A percentile compares a stretch with the other conserved stretches of the same genome.
These are phyloP conservation scores for Neurospora sp. DNA, from an alignment of 495 filamentous ascomycete species.

Conservation along the genomic window DNA sequence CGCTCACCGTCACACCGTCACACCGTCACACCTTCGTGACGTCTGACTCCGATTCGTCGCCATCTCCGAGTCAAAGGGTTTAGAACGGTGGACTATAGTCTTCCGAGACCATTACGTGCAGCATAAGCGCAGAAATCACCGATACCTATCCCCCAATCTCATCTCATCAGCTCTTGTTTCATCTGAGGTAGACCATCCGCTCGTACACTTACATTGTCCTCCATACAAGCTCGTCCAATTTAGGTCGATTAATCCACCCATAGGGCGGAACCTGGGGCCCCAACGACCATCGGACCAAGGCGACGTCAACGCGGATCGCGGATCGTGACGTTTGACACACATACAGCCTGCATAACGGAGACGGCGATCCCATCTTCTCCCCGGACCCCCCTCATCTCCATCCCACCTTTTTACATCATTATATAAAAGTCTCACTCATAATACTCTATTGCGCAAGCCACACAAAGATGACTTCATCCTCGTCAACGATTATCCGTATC, in stretches of 20 bases:
- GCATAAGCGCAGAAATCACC: background rate
- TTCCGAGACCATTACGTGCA: background rate
- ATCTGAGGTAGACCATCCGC: background rate
- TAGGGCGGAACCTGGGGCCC: background rate
- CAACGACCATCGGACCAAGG: background rate
- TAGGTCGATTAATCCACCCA: background rate
- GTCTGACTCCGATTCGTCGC: background rate
- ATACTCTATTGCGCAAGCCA: background rate
- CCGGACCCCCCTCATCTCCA: no score
- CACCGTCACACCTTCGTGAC: background rate
- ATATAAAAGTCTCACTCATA: background rate
- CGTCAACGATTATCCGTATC: constrained; percentile 38
- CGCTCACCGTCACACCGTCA: background rate
- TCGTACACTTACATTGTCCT: background rate
- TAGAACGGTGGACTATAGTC: background rate
- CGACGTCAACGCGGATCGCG: background rate
- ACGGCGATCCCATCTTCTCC: background rate
- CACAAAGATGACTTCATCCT: constrained; percentile 1
- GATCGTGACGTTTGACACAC: background rate
- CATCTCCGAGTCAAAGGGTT: background rate
- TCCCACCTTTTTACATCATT: background rate
- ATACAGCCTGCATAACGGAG: background rate
- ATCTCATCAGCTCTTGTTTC: background rate
- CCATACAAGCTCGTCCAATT: background rate
- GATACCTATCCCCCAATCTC: background rate